Evolutionary conservation across 192 early-diverging fungal species (phyloP), one percentile per base, ranked within the genome.

Genomic region (Umbelopsis vinacea): DNA sequence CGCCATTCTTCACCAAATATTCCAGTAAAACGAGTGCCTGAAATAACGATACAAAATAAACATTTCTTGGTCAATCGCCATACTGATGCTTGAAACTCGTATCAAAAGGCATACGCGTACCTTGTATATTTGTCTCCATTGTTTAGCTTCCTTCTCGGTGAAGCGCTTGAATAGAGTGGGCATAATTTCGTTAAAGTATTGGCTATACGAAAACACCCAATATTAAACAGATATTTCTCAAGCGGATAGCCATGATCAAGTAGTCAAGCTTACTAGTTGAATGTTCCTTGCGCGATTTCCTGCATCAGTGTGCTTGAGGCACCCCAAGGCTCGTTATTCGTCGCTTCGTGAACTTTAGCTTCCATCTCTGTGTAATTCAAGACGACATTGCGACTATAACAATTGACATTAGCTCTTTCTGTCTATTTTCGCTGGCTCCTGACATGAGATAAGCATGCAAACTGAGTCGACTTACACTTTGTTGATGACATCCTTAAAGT

Each of bases 71-170:
- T 63, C 40, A 5, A 21, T 60, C 55, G 8, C n/a, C 40, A 43
- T 77, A 57, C 2, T 46, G 1, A 26, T 53, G 35, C n/a, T 15
- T 24, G 52, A 22, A 15, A 12, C 19, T 2, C 15, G 23, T 1
- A 46, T 63, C 17, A 4, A 12, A 21, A 15, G 45, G 45, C 23
- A 38, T 10, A 12, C 19, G 52, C 60, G 21, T 70, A 92, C 91
- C 86, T 99, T 99, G 86, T 99, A 99, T n/a, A 93, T 91, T 74
- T 95, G 93, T 70, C 96, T 83, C 97, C 97, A 99, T 74, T 92
- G 90, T 21, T 86, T 77, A 0, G 92, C 87, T 67, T 92, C 87
- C 50, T 91, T 92, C 73, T 99, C 96, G 53, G 92, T 88, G 74
- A 97, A 89, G 22, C 91, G 88, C 70, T 91, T 86, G 78, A 95